phyloP scores from a whole-genome alignment of 2,329 filamentous ascomycete genomes.

The Acarospora socialis region DNA sequence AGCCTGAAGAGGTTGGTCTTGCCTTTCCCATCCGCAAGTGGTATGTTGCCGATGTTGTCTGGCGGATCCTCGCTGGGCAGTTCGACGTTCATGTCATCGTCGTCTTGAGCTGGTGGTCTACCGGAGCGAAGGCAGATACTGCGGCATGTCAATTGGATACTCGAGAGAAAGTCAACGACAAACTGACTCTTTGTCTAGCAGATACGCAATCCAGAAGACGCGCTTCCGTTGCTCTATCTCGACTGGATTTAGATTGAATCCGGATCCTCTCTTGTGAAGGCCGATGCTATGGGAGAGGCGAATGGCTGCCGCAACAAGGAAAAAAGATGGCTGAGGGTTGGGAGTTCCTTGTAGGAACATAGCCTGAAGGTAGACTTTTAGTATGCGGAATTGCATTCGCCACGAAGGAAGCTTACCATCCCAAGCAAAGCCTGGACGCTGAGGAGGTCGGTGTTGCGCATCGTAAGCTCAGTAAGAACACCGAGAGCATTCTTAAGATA shows the following conservation, averaged over 20 bases:
- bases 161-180: background rate
- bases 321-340: constrained; percentile 87
- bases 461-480: constrained; percentile 79
- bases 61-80: constrained; percentile 78
- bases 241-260: constrained; percentile 83
- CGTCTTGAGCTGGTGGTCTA: constrained; percentile 56
- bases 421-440: constrained; percentile 89
- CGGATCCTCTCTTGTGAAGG: constrained; percentile 80
- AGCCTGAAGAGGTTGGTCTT: constrained; percentile 92
- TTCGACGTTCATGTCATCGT: constrained; percentile 89
- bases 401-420: constrained; percentile 42
- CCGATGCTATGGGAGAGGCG: constrained; percentile 87
- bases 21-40: constrained; percentile 70
- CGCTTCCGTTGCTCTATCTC: constrained; percentile 83
- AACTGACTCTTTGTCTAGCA: constrained; percentile 54
- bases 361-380: constrained; percentile 5
- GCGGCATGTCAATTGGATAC: constrained; percentile 13
- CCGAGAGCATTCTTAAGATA: constrained; percentile 95
- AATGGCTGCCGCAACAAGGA: constrained; percentile 81
- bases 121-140: constrained; percentile 58
- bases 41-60: constrained; percentile 91
- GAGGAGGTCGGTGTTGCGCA: constrained; percentile 89
- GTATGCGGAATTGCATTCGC: background rate
- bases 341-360: constrained; percentile 92
- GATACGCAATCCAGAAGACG: constrained; percentile 65